Base-by-base conservation (phyloP, 139 green algal genomes). In the Tetradesmus obliquus region DNA sequence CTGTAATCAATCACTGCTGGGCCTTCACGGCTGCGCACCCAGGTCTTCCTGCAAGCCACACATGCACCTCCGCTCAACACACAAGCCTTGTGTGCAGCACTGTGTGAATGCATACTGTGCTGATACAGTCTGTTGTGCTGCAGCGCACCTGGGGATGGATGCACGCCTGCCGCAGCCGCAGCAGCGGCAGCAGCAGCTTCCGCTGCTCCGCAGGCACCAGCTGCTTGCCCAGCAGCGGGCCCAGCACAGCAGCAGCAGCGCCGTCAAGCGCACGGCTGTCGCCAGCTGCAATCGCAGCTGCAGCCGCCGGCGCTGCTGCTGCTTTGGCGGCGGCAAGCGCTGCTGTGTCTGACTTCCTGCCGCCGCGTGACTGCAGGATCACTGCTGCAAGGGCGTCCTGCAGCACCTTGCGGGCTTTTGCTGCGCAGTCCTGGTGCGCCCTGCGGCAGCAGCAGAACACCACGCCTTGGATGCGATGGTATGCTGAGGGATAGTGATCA, bases 81-180 rank as follows among this genome's bases (percentile, higher is more conserved):
- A 45, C 32, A 45, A 45, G 32, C 32, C 32, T 45, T 45, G 32
- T 45, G 32, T 45, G 32, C 32, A 45, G 32, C 32, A 45, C 32
- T 45, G 32, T 45, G 32, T 45, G 32, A 45, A 0, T 45, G 32
- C 32, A 45, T 45, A 0, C 32, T 45, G 32, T 45, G 32, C 71
- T 45, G 71, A 9, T 45, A 20, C 72, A 12, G 10, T 13, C 17
- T n/a, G 0, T 6, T 4, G 17, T 76, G 66, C 15, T 76, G 66
- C 66, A 76, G 66, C 66, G 2, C 8, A 97, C 95, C 95, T 99
- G 97, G 5, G 97, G 98, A 91, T 99, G 98, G 94, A 96, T 98
- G 94, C 96, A 98, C 3, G 98, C 98, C 93, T 99, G 98, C 17
- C 98, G 94, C 90, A 99, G 95, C 45, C 95, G 93, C 80, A 99